phyloP scores from a whole-genome alignment of 768 basidiomycete species.

The Pleurotus platypus region DNA sequence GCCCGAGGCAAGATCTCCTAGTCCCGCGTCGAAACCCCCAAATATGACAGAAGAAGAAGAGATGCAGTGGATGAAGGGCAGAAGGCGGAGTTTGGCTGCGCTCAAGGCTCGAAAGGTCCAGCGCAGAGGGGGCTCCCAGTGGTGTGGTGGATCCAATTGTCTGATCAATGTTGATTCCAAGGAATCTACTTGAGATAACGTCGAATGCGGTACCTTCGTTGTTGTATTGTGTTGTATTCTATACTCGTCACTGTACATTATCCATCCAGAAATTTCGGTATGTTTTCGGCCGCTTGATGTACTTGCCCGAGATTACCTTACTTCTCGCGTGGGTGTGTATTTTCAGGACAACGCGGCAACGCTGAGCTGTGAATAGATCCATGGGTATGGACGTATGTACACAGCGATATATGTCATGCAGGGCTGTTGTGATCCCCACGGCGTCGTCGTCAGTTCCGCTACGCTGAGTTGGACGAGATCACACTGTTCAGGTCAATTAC shows the following conservation, averaged over 20 bases:
- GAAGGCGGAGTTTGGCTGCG: slow-evolving; percentile 1
- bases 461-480: slow-evolving; percentile 4
- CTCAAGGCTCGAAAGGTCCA: slow-evolving; percentile 2
- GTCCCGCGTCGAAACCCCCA: neutral
- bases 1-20: neutral
- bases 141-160: slow-evolving; percentile 2
- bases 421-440: neutral
- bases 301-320: neutral
- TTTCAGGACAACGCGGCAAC: neutral
- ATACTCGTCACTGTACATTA: no score
- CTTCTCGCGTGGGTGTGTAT: slow-evolving; percentile 4
- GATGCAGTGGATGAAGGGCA: neutral
- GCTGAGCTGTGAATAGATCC: neutral
- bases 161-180: neutral
- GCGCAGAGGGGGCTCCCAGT: slow-evolving; percentile 3
- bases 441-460: neutral
- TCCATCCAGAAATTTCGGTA: no score
- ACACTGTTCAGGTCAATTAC: neutral
- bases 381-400: neutral
- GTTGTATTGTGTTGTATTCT: neutral
- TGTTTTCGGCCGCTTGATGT: neutral
- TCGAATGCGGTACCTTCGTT: no score
- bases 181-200: neutral
- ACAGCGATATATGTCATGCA: neutral
- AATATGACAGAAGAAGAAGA: slow-evolving; percentile 7